Base-by-base conservation (phyloP, 345 rosid species). In the Aegle marmelos region DNA sequence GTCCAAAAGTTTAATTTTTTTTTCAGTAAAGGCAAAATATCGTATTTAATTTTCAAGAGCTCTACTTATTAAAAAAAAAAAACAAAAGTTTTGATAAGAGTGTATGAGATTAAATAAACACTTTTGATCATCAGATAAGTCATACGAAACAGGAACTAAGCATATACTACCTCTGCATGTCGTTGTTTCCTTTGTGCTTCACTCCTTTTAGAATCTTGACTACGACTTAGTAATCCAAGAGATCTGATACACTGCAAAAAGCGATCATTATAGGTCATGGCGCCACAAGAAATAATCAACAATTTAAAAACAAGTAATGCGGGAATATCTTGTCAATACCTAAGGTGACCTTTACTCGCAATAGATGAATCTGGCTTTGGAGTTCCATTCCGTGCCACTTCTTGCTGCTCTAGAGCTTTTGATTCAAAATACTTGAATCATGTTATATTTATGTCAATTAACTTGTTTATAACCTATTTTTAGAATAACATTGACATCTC, bases 291-390 rank as follows among this genome's bases (percentile, higher is more conserved):
- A 70, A 67, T 1, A 57, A 48, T 56, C 7, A 63, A 74, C 72
- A 25, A 37, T 61, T 6, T 22, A 25, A 74, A 84, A 83, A 65
- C 62, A 83, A 76, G 88, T 83, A 83, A 76, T 67, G 33, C 79
- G 85, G 87, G 84, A 80, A 86, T 84, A 88, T 87, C 90, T 74
- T 85, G 59, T 79, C 82, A 86, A 69, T 91, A 91, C 90, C 93
- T 89, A 79, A 88, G 91, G 77, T 91, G 95, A 77, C 93, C 95
- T 87, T 89, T 91, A 83, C 91, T 91, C 76, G 91, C 88, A 76
- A 91, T 91, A 48, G 87, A 82, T 53, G 93, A 88, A 81, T 91
- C 93, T 30, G 85, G 90, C 82, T 89, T 91, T 48, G 93, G 91
- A 68, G 88, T 86, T 79, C 95, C 95, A 82, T 82, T 87, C 72